Base-by-base conservation (phyloP, 345 rosid genomes). In the Noccaea caerulescens region DNA sequence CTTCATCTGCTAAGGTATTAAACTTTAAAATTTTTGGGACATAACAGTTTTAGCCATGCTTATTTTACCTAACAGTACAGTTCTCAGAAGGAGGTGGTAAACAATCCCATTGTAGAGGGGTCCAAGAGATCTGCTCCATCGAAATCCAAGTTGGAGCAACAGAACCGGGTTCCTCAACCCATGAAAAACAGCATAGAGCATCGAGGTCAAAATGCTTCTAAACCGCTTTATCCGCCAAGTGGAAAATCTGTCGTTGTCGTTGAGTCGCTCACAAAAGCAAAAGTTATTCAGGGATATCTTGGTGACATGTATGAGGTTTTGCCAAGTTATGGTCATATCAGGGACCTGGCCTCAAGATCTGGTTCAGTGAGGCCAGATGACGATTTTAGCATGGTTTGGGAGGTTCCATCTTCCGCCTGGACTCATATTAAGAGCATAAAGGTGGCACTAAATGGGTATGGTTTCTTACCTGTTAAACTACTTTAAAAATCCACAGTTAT, bases 341-440 rank as follows among this genome's bases (percentile, higher is more conserved):
- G 99, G 71, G 98, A 91, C 80, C 82, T 94, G 81, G 99, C 99
- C 75, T 85, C 96, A 63, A 88, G 97, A 81, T 89, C 97, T 41
- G 98, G 96, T 73, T 94, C 98, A 49, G 99, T 94, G 79, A 82
- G 99, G 72, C 97, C 99, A 49, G 87, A 89, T 82, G 99, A 91
- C 49, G 96, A 94, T 81, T 94, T 94, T 72, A 91, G 97, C 72
- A 89, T 94, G 96, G 96, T 91, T 39, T 94, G 99, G 99, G 99
- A 94, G 84, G 99, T 91, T 77, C 98, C 98, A 63, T 79, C 92
- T 76, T 65, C 93, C 64, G 95, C 98, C 25, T 94, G 99, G 99
- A 91, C 97, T 58, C 93, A 91, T 84, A 93, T 94, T 72, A 88
- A 94, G 82, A 89, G 96, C 84, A 89, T 91, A 75, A 91, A 85